Percentiles rank a stretch among this genome's conserved stretches.
These are phyloP conservation scores for Fonsecaea multimorphosa DNA, from an alignment of 2,329 filamentous ascomycete genomes.

Conservation along the genomic window DNA sequence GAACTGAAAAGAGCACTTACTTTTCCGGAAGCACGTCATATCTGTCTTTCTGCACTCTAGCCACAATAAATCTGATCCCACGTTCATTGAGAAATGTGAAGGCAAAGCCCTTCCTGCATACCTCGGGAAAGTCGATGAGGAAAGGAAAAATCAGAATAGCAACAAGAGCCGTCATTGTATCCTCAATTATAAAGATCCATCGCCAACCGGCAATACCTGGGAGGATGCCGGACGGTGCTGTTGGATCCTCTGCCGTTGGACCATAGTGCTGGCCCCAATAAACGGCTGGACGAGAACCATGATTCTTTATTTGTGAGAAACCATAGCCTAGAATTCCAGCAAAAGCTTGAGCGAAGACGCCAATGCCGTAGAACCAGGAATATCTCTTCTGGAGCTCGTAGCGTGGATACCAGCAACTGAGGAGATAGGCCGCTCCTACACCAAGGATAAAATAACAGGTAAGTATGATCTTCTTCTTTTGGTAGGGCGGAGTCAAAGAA, in stretches of 20 bases:
- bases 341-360: slow-evolving; percentile 55
- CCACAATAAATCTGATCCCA: slow-evolving; percentile 42
- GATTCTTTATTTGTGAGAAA: slow-evolving; percentile 46
- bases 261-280: background rate
- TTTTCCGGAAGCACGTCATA: slow-evolving; percentile 56
- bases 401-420: slow-evolving; percentile 46
- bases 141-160: slow-evolving; percentile 43
- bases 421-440: slow-evolving; percentile 65
- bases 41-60: slow-evolving; percentile 60
- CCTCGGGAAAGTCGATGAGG: slow-evolving; percentile 47
- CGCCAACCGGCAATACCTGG: slow-evolving; percentile 58
- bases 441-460: slow-evolving; percentile 37
- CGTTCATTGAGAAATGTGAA: slow-evolving; percentile 42
- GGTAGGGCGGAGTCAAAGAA: background rate
- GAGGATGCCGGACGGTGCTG: slow-evolving; percentile 45
- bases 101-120: slow-evolving; percentile 39
- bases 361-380: slow-evolving; percentile 58
- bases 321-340: slow-evolving; percentile 55
- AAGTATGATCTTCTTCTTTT: background rate
- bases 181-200: slow-evolving; percentile 30
- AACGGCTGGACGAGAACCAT: background rate
- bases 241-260: background rate
- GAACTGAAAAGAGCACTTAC: background rate
- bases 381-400: slow-evolving; percentile 48
- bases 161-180: slow-evolving; percentile 39